Evolutionary conservation across 768 basidiomycete genomes (phyloP).

Genomic region (Naganishia antarctica): DNA sequence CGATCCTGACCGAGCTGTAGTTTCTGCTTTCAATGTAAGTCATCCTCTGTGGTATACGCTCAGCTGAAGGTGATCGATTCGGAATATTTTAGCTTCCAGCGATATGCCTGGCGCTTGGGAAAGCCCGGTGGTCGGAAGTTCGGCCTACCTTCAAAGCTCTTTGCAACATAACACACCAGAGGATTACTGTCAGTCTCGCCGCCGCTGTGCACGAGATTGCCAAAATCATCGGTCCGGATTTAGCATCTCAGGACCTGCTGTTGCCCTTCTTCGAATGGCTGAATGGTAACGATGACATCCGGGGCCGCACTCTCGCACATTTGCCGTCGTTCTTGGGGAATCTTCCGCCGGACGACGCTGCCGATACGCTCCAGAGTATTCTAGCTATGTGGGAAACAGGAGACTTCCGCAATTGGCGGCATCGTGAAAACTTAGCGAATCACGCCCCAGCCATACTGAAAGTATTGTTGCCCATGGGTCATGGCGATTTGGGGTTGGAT

Average conservation of each 20-base stretch:
- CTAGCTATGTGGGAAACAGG: constrained; percentile 58
- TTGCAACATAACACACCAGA: constrained; percentile 58
- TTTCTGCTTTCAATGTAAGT: constrained; percentile 50
- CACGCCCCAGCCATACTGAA: constrained; percentile 56
- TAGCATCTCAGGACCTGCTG: constrained; percentile 65
- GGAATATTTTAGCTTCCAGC: constrained; percentile 92
- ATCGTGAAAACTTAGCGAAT: constrained; percentile 65
- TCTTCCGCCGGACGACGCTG: constrained; percentile 55
- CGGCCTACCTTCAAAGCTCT: constrained; percentile 65
- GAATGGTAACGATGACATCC: constrained; percentile 62
- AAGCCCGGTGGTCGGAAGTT: constrained; percentile 65
- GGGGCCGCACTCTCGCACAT: constrained; percentile 66
- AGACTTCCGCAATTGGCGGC: constrained; percentile 68
- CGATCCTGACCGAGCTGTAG: constrained; percentile 44
- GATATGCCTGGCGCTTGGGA: constrained; percentile 75
- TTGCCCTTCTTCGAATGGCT: constrained; percentile 61
- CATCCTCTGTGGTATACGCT: too few relatives aligned
- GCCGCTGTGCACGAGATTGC: constrained; percentile 86
- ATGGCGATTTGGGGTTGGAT: constrained; percentile 54
- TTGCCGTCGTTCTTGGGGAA: constrained; percentile 58
- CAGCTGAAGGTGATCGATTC: constrained; percentile 56
- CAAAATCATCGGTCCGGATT: constrained; percentile 69
- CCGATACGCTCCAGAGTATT: constrained; percentile 34
- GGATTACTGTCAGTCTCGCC: constrained; percentile 73
- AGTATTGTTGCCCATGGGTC: constrained; percentile 46